These are phyloP conservation scores for Ophiosphaerella korrae DNA, from an alignment of 2,329 filamentous ascomycete genomes.

Conservation along the genomic window DNA sequence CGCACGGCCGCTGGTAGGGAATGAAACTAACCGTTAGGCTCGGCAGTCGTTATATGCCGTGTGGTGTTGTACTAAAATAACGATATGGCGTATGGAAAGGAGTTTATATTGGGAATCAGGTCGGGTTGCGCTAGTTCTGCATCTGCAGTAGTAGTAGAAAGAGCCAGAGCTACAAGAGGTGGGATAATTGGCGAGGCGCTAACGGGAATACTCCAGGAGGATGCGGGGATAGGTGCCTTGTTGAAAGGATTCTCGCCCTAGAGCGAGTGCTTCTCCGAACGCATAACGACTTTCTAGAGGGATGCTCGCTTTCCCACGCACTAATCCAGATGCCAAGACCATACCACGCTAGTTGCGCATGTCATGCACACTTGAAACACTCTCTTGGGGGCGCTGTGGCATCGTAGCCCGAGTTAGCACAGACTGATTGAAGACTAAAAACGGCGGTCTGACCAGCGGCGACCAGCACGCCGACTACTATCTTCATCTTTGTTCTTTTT, in stretches of 20 bases:
- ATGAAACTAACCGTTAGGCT: background rate
- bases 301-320: conserved; percentile 7
- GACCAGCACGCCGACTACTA: conserved; percentile 6
- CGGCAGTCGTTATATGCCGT: background rate
- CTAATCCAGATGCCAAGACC: conserved; percentile 14
- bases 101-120: no score
- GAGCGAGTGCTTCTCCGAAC: conserved; percentile 5
- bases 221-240: conserved; percentile 4
- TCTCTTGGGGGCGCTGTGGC: conserved; percentile 13
- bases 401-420: conserved; percentile 11
- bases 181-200: no score
- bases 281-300: conserved; percentile 15
- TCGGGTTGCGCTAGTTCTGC: no score
- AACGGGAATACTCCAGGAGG: conserved; percentile 10
- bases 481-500: conserved; percentile 1
- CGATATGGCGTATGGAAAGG: no score
- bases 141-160: no score
- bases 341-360: conserved; percentile 20
- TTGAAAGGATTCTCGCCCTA: conserved; percentile 11
- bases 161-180: no score
- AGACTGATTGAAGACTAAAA: conserved; percentile 17
- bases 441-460: conserved; percentile 12
- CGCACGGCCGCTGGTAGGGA: background rate
- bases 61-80: no score
- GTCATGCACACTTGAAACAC: conserved; percentile 25